phyloP scores from a whole-genome alignment of 1,284 basidiomycete genomes.

The Ganoderma leucocontextum region DNA sequence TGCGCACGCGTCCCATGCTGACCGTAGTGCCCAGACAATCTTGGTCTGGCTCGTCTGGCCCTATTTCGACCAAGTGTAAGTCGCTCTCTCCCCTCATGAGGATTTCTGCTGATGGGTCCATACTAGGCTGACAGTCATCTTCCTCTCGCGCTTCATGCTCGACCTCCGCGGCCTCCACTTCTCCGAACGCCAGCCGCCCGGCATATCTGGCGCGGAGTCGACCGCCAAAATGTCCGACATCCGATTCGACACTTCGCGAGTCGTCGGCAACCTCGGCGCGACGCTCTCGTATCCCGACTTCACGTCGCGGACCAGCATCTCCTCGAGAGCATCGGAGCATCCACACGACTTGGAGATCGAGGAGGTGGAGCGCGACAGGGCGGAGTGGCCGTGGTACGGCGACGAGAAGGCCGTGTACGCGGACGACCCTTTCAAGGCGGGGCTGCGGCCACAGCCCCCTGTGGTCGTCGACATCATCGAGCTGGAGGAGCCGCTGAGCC shows the following conservation, averaged over 20 bases:
- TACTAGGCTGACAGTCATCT: constrained; percentile 8
- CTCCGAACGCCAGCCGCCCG: constrained; percentile 1
- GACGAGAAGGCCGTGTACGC: constrained; percentile 7
- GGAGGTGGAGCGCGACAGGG: not conserved
- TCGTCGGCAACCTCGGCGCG: constrained; percentile 16
- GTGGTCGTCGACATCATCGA: not conserved
- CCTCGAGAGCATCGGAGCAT: not conserved
- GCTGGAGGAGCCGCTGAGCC: not conserved
- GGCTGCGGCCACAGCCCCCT: not conserved
- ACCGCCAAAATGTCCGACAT: constrained; percentile 9
- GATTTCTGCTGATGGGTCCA: not conserved
- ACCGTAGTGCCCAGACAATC: not conserved
- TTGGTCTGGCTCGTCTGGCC: not conserved
- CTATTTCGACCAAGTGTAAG: constrained; percentile 2
- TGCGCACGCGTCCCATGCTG: not conserved
- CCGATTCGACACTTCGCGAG: constrained; percentile 9
- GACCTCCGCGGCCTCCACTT: constrained; percentile 18
- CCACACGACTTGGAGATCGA: not conserved
- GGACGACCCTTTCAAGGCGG: constrained; percentile 1
- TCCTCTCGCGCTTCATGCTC: constrained; percentile 18
- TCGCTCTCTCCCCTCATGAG: too few relatives aligned
- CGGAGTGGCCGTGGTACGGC: not conserved
- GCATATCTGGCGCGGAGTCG: not conserved
- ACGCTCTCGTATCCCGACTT: constrained; percentile 4
- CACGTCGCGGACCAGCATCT: not conserved